Conservation (phyloP, 352 stramenopile genomes). For the Globisporangium nodosum region DNA sequence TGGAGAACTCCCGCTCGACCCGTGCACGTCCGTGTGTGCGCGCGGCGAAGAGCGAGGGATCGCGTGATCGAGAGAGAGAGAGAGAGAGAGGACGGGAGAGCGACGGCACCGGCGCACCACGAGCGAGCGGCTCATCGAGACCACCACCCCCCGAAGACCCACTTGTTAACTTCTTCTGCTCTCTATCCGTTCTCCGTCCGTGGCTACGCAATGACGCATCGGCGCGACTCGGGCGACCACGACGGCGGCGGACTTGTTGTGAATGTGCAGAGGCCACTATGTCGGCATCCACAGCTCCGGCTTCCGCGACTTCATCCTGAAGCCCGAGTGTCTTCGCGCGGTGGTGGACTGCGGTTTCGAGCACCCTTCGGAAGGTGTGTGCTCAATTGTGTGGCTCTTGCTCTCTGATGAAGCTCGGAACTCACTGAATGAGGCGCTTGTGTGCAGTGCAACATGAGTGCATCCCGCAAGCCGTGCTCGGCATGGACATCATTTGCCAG, state of each 20-base stretch:
- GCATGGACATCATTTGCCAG: conserved; percentile 99
- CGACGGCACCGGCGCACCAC: conserved; percentile 1
- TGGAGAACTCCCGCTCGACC: background rate
- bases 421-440: conserved; percentile 13
- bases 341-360: conserved; percentile 99
- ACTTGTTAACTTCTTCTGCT: conserved; percentile 81
- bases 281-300: conserved; percentile 98
- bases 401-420: background rate
- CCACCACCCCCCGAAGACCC: background rate
- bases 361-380: conserved; percentile 97
- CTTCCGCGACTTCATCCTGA: conserved; percentile 99
- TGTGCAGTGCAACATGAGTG: conserved; percentile 96
- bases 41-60: conserved; percentile 6
- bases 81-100: conserved; percentile 5
- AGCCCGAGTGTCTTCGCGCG: conserved; percentile 97
- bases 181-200: conserved; percentile 65
- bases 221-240: conserved; percentile 13
- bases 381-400: background rate
- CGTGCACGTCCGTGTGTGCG: background rate
- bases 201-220: conserved; percentile 9
- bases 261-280: conserved; percentile 94
- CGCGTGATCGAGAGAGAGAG: conserved; percentile 2
- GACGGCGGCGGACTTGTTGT: conserved; percentile 12
- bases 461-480: conserved; percentile 99
- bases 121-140: background rate